Evolutionary conservation across 2,329 filamentous ascomycete genomes (phyloP).

Genomic region (Trichoderma hamatum): DNA sequence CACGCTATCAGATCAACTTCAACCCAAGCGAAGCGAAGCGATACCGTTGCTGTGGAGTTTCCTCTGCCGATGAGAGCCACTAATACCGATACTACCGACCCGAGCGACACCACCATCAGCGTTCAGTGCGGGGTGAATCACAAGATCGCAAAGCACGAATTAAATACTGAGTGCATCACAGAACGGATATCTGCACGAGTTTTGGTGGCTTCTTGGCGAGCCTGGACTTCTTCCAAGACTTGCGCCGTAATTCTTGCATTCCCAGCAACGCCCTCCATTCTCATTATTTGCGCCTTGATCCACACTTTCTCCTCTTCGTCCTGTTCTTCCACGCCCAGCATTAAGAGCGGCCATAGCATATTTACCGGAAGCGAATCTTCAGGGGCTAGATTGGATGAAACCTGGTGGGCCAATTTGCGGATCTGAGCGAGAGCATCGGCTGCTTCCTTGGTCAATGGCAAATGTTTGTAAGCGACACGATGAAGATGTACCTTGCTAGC

Average conservation of each 20-base stretch:
- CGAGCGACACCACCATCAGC: neutral
- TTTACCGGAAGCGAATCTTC: constrained; percentile 56
- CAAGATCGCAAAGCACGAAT: constrained; percentile 57
- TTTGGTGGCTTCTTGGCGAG: constrained; percentile 42
- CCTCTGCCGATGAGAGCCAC: neutral
- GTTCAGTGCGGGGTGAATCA: constrained; percentile 20
- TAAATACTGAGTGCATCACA: constrained; percentile 54
- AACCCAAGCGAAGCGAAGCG: neutral
- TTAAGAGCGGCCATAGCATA: constrained; percentile 60
- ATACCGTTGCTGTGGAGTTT: neutral
- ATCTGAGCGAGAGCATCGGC: constrained; percentile 53
- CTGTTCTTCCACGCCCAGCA: constrained; percentile 60
- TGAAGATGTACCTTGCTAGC: constrained; percentile 60
- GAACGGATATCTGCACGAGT: constrained; percentile 49
- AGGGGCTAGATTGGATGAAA: constrained; percentile 44
- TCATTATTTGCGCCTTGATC: constrained; percentile 54
- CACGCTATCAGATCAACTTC: neutral
- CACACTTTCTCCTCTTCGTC: constrained; percentile 50
- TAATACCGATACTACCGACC: constrained; percentile 20
- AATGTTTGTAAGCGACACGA: constrained; percentile 57
- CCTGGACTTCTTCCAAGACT: constrained; percentile 51
- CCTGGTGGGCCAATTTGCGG: constrained; percentile 49
- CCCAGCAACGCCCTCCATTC: constrained; percentile 50
- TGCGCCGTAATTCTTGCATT: constrained; percentile 51
- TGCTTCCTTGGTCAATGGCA: constrained; percentile 56